Base-by-base conservation (phyloP, 345 rosid species). In the Citrus sp. region DNA sequence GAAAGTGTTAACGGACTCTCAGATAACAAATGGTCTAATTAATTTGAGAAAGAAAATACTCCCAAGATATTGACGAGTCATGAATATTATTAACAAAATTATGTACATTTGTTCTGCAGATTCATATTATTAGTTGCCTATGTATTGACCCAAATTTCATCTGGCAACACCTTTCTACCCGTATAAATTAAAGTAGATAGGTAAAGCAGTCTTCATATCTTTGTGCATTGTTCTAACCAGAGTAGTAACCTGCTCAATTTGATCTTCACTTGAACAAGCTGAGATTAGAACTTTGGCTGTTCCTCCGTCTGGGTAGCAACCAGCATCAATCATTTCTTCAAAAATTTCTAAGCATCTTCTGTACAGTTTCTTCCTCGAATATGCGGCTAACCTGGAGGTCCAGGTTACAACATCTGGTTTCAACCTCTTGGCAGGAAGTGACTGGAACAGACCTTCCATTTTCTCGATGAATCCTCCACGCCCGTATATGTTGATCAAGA, bases 261-360 rank as follows among this genome's bases (percentile, higher is more conserved):
- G 94, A 85, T 92, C 93, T 32, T 91, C 90, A 59, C 85, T 90
- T 2, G 91, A 88, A 79, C 98, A 95, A 10, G 98, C 93, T 2
- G 93, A 87, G 4, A 93, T 88, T 56, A 92, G 95, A 25, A 95
- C 95, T 67, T 90, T 95, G 1, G 97, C 97, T 24, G 98, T 95
- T 75, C 94, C 95, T 71, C 94, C 97, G 67, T 95, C 98, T 0
- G 98, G 98, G 40, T 82, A 81, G 67, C 98, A 93, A 21, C 95
- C 95, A 13, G 94, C 81, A 80, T 93, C 97, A 5, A 95, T 88
- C 99, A 95, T 95, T 64, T 92, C 97, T 79, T 95, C 97, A 2
- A 95, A 95, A 10, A 93, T 87, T 77, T 95, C 91, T 63, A 95
- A 56, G 80, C 98, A 95, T 79, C 73, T 91, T 70, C 56, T 72